These are phyloP conservation scores for Aspergillus kassunensis DNA, from an alignment of 495 filamentous ascomycete species.

Conservation along the genomic window DNA sequence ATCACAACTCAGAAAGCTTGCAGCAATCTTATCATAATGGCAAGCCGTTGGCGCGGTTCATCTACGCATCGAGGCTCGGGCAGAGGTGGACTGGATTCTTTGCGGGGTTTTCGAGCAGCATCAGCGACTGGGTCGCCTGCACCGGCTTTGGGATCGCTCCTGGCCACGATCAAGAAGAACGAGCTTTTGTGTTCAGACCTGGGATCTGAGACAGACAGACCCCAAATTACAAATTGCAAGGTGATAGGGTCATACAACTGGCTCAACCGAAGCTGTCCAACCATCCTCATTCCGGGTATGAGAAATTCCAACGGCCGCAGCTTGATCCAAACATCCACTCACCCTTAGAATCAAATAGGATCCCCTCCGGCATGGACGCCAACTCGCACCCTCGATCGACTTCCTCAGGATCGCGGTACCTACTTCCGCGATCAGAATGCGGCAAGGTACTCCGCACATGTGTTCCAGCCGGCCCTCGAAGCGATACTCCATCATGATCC, in stretches of 20 bases:
- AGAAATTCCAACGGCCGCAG: background rate
- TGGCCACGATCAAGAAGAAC: slow-evolving; percentile 16
- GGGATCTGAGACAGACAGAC: background rate
- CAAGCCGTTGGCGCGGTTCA: background rate
- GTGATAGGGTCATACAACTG: slow-evolving; percentile 55
- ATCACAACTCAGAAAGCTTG: background rate
- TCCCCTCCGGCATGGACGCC: slow-evolving; percentile 59
- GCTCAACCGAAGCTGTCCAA: slow-evolving; percentile 31
- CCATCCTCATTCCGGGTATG: slow-evolving; percentile 53
- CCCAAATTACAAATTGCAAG: slow-evolving; percentile 21
- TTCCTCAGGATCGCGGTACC: slow-evolving; percentile 47
- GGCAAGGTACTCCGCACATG: slow-evolving; percentile 51
- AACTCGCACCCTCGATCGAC: slow-evolving; percentile 23
- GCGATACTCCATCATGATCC: slow-evolving; percentile 35
- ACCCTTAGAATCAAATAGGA: slow-evolving; percentile 32
- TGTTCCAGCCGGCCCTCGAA: slow-evolving; percentile 55
- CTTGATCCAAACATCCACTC: too few relatives aligned
- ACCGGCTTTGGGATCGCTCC: slow-evolving; percentile 21
- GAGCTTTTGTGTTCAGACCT: slow-evolving; percentile 13
- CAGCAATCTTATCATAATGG: background rate
- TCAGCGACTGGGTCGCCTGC: slow-evolving; percentile 27
- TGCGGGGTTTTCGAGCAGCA: slow-evolving; percentile 25
- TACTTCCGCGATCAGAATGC: slow-evolving; percentile 63
- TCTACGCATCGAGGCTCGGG: background rate
- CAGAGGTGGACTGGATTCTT: background rate